Conservation (phyloP, 208 protist genomes). For the Acanthamoeba castellanii region DNA sequence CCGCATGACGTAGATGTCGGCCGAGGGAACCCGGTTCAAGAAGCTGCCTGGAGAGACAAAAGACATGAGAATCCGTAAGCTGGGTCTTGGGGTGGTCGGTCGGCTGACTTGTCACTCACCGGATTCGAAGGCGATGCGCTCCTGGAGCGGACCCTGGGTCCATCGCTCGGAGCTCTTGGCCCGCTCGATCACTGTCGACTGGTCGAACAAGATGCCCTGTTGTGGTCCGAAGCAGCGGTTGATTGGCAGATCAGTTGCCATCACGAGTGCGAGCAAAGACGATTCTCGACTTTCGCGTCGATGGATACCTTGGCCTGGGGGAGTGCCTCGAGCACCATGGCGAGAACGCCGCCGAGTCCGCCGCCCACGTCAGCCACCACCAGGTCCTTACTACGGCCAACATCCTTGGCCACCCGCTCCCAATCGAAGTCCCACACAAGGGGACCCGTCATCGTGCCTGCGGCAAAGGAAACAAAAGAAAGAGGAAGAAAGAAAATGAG, state of each 20-base stretch:
- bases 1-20: slow-evolving; percentile 67
- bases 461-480: neutral
- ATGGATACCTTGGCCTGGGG: slow-evolving; percentile 34
- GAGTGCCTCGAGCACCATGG: slow-evolving; percentile 30
- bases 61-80: neutral
- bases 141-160: slow-evolving; percentile 11
- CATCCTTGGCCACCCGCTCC: neutral
- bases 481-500: neutral
- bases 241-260: neutral
- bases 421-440: slow-evolving; percentile 71
- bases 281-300: no score
- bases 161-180: neutral
- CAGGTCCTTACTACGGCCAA: neutral
- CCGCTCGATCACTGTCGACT: slow-evolving; percentile 40
- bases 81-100: no score
- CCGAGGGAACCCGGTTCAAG: slow-evolving; percentile 24
- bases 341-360: slow-evolving; percentile 66
- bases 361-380: slow-evolving; percentile 68
- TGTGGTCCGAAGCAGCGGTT: neutral
- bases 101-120: neutral
- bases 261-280: no score
- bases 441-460: slow-evolving; percentile 56
- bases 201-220: slow-evolving; percentile 62
- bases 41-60: slow-evolving; percentile 26
- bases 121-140: slow-evolving; percentile 31